These are phyloP conservation scores for Monilinia laxa DNA, from an alignment of 2,329 filamentous ascomycete genomes.

Conservation along the genomic window DNA sequence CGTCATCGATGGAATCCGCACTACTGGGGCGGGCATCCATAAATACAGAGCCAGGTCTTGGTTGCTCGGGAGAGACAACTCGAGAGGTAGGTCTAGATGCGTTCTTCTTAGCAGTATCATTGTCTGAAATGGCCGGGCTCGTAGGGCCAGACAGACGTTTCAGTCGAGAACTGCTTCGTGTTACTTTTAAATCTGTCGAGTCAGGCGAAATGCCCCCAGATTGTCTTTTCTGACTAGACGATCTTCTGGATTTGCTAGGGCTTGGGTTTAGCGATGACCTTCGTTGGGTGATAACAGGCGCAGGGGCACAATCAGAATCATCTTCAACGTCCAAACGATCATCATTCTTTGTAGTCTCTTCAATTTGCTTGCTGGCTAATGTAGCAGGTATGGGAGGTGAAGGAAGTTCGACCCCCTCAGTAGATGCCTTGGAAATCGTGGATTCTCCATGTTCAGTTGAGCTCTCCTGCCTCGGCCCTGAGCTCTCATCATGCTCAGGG, in stretches of 20 bases:
- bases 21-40: slow-evolving; percentile 74
- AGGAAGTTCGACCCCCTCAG: slow-evolving; percentile 39
- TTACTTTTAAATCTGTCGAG: slow-evolving; percentile 47
- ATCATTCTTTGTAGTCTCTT: slow-evolving; percentile 30
- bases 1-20: slow-evolving; percentile 83
- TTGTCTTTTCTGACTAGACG: slow-evolving; percentile 42
- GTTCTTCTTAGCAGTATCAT: slow-evolving; percentile 42
- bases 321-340: slow-evolving; percentile 28
- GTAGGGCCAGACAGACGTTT: slow-evolving; percentile 56
- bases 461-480: slow-evolving; percentile 29
- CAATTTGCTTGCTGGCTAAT: slow-evolving; percentile 31
- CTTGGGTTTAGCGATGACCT: slow-evolving; percentile 44
- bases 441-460: slow-evolving; percentile 34
- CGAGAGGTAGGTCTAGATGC: slow-evolving; percentile 41
- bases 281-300: slow-evolving; percentile 65
- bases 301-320: slow-evolving; percentile 65
- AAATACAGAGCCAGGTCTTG: slow-evolving; percentile 33
- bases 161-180: slow-evolving; percentile 57
- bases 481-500: slow-evolving; percentile 29
- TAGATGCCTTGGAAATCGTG: slow-evolving; percentile 37
- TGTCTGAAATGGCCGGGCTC: slow-evolving; percentile 38
- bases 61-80: slow-evolving; percentile 35
- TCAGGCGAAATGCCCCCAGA: slow-evolving; percentile 53
- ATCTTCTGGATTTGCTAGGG: slow-evolving; percentile 41
- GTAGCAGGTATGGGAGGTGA: slow-evolving; percentile 33